Evolutionary conservation across 1,139 yeast genomes (phyloP), one percentile per base, ranked within the genome.

Genomic region (Candida dubliniensis): DNA sequence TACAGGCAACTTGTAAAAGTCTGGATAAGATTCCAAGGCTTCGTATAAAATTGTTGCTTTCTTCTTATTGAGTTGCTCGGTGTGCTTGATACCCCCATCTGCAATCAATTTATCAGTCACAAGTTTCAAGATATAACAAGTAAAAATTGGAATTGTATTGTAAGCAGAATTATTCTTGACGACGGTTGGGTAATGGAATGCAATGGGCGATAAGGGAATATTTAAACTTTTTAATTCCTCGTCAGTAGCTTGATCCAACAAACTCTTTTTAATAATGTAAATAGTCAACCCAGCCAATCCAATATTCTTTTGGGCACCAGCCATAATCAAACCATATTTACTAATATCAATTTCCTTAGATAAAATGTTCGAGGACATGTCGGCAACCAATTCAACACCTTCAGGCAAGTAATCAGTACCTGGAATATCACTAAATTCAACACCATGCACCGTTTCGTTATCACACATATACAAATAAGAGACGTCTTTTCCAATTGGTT

Each of bases 281-380:
- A 93, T 77, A 13, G 98, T 86, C 54, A 93, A 79, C 36, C 99
- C 99, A 5, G 99, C 98, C 61, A 93, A 74, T 44, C 99, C 99
- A 59, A 93, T 89, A 63, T 93, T 93, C 69, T 93, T 93, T 68
- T 93, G 99, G 14, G 98, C 99, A 48, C 99, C 99, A n/a, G 95
- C 95, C 81, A 71, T 69, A 49, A 93, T 83, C 36, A 90, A 71
- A 42, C 97, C 98, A 59, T 81, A 91, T 64, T 87, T 84, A 46
- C 88, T 74, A 38, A 93, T 85, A 58, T 93, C 96, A 38, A 93
- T 64, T 54, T 78, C 69, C 56, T 87, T 84, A 23, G 96, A 88
- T 53, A 93, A 74, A 59, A 93, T 85, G 66, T 93, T 89, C 40
- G 98, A 91, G 0, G 97, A 90, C 85, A 91, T 83, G 64, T 93